phyloP scores from a whole-genome alignment of 1,284 basidiomycete species.

The Heterobasidion occidentale region DNA sequence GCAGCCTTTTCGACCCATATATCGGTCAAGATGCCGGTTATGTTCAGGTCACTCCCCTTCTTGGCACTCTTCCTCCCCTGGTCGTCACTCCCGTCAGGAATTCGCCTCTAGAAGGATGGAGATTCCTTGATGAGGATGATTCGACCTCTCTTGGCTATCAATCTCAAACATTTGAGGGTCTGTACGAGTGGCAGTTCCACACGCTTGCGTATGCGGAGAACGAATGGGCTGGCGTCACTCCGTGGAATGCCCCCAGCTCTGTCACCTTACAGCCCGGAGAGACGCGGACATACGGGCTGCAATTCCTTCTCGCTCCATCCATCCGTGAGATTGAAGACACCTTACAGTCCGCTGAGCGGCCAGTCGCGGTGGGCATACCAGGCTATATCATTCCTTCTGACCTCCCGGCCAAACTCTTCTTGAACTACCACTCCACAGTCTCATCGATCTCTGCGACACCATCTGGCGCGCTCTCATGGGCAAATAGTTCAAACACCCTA shows the following conservation, averaged over 20 bases:
- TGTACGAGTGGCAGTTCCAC: conserved; percentile 57
- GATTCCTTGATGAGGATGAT: conserved; percentile 45
- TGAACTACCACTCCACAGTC: conserved; percentile 35
- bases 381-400: conserved; percentile 47
- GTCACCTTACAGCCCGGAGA: conserved; percentile 37
- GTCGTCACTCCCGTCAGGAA: conserved; percentile 39
- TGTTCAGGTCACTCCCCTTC: conserved; percentile 42
- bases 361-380: conserved; percentile 46
- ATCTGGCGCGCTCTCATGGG: conserved; percentile 39
- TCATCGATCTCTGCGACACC: conserved; percentile 37
- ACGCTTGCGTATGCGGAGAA: conserved; percentile 50
- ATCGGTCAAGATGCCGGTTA: conserved; percentile 52
- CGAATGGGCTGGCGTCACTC: conserved; percentile 43
- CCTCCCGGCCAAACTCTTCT: conserved; percentile 43
- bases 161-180: conserved; percentile 52
- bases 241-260: conserved; percentile 52
- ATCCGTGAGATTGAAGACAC: conserved; percentile 44
- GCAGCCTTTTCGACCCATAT: conserved; percentile 52
- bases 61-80: conserved; percentile 46
- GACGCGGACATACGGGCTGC: conserved; percentile 44
- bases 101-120: conserved; percentile 52
- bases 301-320: conserved; percentile 41
- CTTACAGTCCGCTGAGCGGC: conserved; percentile 31
- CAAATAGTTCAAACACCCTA: conserved; percentile 33
- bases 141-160: conserved; percentile 41